Conservation (phyloP, 163 green algal genomes). For the Chlorella variabilis region DNA sequence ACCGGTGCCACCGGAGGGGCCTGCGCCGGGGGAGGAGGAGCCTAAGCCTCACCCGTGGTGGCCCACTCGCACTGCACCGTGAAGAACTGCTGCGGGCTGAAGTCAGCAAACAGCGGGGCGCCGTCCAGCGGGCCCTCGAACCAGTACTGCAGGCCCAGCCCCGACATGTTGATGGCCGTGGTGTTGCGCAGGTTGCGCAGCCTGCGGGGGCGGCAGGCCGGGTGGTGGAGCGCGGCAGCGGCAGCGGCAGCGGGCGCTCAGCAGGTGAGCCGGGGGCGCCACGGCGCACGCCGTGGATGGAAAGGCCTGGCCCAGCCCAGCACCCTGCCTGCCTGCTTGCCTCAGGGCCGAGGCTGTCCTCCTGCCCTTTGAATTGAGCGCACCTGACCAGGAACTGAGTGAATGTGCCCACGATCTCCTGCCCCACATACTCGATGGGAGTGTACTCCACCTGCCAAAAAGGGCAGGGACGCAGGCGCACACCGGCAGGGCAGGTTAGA, state of each 20-base stretch:
- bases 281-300: no score
- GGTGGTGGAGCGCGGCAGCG: neutral
- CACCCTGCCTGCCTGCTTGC: neutral
- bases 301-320: no score
- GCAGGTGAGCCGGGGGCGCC: no score
- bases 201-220: slow-evolving; percentile 7
- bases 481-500: no score
- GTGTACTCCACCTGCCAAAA: slow-evolving; percentile 51
- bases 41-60: slow-evolving; percentile 27
- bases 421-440: slow-evolving; percentile 48
- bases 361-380: neutral
- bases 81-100: slow-evolving; percentile 34
- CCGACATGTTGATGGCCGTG: slow-evolving; percentile 27
- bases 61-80: slow-evolving; percentile 45
- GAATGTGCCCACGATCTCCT: slow-evolving; percentile 46
- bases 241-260: neutral
- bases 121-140: slow-evolving; percentile 48
- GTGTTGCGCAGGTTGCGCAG: slow-evolving; percentile 53
- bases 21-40: no score
- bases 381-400: slow-evolving; percentile 63
- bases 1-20: no score
- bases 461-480: no score
- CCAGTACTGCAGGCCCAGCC: slow-evolving; percentile 61
- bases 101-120: neutral
- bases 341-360: no score